phyloP scores from a whole-genome alignment of 2,329 filamentous ascomycete species.

The Rutstroemia sp. region DNA sequence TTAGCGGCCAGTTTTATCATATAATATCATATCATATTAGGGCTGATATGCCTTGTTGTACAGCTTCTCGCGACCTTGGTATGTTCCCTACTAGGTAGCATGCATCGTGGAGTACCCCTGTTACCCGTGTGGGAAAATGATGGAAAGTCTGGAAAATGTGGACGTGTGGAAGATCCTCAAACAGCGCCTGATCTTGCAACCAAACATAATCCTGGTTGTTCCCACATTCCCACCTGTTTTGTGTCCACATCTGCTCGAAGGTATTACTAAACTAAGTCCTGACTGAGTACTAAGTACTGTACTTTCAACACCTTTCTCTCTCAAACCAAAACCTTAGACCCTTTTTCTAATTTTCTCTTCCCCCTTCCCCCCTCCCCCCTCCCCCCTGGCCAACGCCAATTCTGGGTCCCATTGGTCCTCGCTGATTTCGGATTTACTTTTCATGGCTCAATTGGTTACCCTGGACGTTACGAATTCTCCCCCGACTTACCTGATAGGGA shows the following conservation, averaged over 20 bases:
- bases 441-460: conserved; percentile 12
- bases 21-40: conserved; percentile 16
- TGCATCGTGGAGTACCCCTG: conserved; percentile 19
- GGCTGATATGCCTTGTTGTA: conserved; percentile 27
- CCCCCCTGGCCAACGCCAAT: not conserved
- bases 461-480: conserved; percentile 21
- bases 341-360: not conserved
- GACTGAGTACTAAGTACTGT: no score
- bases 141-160: conserved; percentile 2
- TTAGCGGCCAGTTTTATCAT: conserved; percentile 4
- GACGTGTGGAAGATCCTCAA: conserved; percentile 27
- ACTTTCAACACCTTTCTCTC: conserved; percentile 1
- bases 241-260: not conserved
- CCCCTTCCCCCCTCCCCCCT: not conserved
- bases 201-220: conserved; percentile 22
- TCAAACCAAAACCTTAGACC: not conserved
- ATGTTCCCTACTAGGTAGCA: not conserved
- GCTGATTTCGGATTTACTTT: conserved; percentile 19
- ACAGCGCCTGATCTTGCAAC: conserved; percentile 25
- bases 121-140: not conserved
- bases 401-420: conserved; percentile 9
- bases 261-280: no score
- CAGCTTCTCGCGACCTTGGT: conserved; percentile 5
- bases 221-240: not conserved
- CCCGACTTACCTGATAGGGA: conserved; percentile 8